phyloP scores from a whole-genome alignment of 352 stramenopile genomes.

The Phytophthora colocasiae region DNA sequence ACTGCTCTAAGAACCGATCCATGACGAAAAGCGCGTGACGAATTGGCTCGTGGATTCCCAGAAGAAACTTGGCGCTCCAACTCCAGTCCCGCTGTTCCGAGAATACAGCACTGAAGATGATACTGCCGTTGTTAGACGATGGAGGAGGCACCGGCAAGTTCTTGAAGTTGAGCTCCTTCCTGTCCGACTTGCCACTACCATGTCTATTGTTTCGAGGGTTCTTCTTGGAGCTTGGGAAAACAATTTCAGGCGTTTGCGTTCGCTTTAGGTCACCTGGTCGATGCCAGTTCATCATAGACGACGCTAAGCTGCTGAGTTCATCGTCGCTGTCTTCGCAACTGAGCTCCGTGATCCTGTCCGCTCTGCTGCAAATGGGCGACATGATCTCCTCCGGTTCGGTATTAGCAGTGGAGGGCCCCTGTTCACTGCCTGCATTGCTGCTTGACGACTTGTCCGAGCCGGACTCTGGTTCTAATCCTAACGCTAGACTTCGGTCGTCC shows the following conservation, averaged over 20 bases:
- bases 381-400: slow-evolving; percentile 54
- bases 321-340: slow-evolving; percentile 57
- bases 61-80: slow-evolving; percentile 76
- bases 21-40: slow-evolving; percentile 86
- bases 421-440: slow-evolving; percentile 19
- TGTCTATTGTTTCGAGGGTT: neutral
- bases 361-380: slow-evolving; percentile 49
- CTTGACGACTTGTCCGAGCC: slow-evolving; percentile 4
- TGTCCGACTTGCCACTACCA: slow-evolving; percentile 8
- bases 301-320: slow-evolving; percentile 31
- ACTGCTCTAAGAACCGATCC: slow-evolving; percentile 80
- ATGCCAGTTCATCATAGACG: slow-evolving; percentile 15
- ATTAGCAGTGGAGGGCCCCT: slow-evolving; percentile 36
- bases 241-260: slow-evolving; percentile 39
- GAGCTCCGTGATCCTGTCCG: slow-evolving; percentile 50
- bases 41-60: slow-evolving; percentile 80
- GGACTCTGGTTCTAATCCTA: slow-evolving; percentile 24
- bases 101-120: slow-evolving; percentile 79
- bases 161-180: slow-evolving; percentile 40
- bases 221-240: slow-evolving; percentile 34
- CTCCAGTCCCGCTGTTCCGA: slow-evolving; percentile 61
- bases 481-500: slow-evolving; percentile 43
- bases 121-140: slow-evolving; percentile 56
- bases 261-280: slow-evolving; percentile 39
- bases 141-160: slow-evolving; percentile 55